Conservation (phyloP, 2,329 filamentous ascomycete species). For the Dothidotthia symphoricarpi region DNA sequence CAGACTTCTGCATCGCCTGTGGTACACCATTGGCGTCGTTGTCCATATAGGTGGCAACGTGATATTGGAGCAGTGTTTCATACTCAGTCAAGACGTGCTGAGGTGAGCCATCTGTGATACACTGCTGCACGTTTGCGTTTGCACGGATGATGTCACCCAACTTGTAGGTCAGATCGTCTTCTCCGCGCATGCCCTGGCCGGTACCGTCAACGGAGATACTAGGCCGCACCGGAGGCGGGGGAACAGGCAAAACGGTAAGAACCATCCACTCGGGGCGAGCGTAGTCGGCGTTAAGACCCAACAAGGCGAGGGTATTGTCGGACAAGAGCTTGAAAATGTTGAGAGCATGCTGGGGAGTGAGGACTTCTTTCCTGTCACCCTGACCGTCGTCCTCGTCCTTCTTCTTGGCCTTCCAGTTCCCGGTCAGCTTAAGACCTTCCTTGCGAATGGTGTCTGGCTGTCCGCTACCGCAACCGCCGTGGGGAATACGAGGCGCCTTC, state of each 20-base stretch:
- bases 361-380: slow-evolving; percentile 69
- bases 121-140: slow-evolving; percentile 90
- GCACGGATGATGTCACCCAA: slow-evolving; percentile 96
- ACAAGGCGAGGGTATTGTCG: slow-evolving; percentile 75
- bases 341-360: slow-evolving; percentile 81
- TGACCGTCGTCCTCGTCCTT: slow-evolving; percentile 70
- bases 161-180: slow-evolving; percentile 99
- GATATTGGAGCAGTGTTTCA: slow-evolving; percentile 88
- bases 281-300: slow-evolving; percentile 92
- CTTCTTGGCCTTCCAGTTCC: slow-evolving; percentile 68
- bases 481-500: slow-evolving; percentile 50
- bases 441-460: slow-evolving; percentile 81
- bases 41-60: slow-evolving; percentile 99
- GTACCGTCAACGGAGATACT: slow-evolving; percentile 97
- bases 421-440: slow-evolving; percentile 79
- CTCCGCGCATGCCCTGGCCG: slow-evolving; percentile 85
- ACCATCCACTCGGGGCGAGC: slow-evolving; percentile 99
- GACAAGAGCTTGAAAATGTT: slow-evolving; percentile 84
- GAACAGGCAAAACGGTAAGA: slow-evolving; percentile 89
- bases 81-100: slow-evolving; percentile 90
- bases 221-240: slow-evolving; percentile 90
- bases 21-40: slow-evolving; percentile 97
- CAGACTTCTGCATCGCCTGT: slow-evolving; percentile 93
- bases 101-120: slow-evolving; percentile 86
- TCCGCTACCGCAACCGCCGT: slow-evolving; percentile 90